Evolutionary conservation across 805 yeast genomes (phyloP).

Genomic region (Kluyveromyces aestuarii): DNA sequence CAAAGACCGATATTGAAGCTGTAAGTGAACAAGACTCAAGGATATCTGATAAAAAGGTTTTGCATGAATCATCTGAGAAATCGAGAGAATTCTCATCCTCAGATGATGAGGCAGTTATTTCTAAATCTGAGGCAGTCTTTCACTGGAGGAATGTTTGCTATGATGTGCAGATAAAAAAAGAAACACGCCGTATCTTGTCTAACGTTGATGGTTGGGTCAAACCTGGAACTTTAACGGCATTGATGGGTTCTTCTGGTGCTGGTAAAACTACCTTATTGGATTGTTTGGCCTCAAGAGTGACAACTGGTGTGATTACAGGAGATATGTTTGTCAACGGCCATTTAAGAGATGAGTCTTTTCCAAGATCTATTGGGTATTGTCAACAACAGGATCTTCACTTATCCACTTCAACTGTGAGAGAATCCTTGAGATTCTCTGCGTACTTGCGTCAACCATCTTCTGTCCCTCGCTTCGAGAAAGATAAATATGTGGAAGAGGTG

Average conservation of each 20-base stretch:
- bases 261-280: conserved; percentile 75
- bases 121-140: conserved; percentile 42
- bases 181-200: conserved; percentile 49
- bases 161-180: conserved; percentile 54
- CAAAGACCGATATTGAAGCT: conserved; percentile 22
- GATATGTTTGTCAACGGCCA: conserved; percentile 67
- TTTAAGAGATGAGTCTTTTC: conserved; percentile 53
- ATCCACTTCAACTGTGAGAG: conserved; percentile 62
- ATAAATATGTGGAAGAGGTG: conserved; percentile 59
- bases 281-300: conserved; percentile 61
- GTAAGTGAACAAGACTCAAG: conserved; percentile 8
- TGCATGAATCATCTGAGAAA: conserved; percentile 15
- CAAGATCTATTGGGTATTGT: conserved; percentile 70
- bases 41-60: conserved; percentile 15
- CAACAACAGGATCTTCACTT: conserved; percentile 77
- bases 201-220: conserved; percentile 77
- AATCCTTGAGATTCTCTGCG: conserved; percentile 65
- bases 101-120: conserved; percentile 18
- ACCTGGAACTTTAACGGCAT: conserved; percentile 74
- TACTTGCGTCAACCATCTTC: conserved; percentile 57
- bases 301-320: conserved; percentile 63
- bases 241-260: conserved; percentile 83
- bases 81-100: conserved; percentile 5
- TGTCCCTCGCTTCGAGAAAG: conserved; percentile 49
- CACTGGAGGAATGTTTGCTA: conserved; percentile 74